Evolutionary conservation across 768 basidiomycete genomes (phyloP).

Genomic region (Phaffia tasmanica): DNA sequence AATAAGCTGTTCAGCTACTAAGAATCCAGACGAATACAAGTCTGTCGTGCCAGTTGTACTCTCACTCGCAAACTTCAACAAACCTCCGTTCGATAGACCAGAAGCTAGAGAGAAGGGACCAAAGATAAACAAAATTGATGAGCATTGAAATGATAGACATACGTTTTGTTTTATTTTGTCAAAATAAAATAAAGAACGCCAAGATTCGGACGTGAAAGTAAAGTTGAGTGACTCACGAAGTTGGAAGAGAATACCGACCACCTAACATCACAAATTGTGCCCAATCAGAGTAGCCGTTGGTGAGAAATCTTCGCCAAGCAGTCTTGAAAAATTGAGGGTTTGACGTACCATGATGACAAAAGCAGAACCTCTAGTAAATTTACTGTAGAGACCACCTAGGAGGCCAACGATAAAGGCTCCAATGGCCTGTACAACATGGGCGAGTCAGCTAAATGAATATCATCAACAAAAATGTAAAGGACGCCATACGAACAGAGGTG

Average conservation of each 20-base stretch:
- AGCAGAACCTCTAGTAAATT: constrained; percentile 55
- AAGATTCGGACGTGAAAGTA: too few species aligned
- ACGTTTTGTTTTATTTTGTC: too few species aligned
- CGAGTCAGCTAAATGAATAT: neutral
- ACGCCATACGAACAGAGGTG: constrained; percentile 54
- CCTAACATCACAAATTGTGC: constrained; percentile 34
- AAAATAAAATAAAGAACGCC: too few species aligned
- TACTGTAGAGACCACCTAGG: constrained; percentile 63
- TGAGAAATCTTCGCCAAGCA: neutral
- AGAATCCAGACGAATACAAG: constrained; percentile 45
- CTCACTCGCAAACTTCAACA: constrained; percentile 44
- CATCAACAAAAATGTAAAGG: constrained; percentile 25
- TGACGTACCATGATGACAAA: constrained; percentile 64
- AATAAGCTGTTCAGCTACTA: constrained; percentile 52
- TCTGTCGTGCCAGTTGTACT: constrained; percentile 38
- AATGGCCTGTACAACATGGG: neutral
- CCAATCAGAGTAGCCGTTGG: neutral
- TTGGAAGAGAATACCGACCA: constrained; percentile 74
- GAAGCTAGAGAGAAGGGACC: constrained; percentile 40
- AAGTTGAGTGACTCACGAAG: constrained; percentile 39
- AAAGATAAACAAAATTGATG: too few species aligned
- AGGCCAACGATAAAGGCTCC: constrained; percentile 72
- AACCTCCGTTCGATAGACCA: constrained; percentile 66
- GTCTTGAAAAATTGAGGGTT: neutral
- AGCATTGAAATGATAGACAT: too few species aligned